phyloP scores from a whole-genome alignment of 31 red algal species.

The Endocladia muricata region DNA sequence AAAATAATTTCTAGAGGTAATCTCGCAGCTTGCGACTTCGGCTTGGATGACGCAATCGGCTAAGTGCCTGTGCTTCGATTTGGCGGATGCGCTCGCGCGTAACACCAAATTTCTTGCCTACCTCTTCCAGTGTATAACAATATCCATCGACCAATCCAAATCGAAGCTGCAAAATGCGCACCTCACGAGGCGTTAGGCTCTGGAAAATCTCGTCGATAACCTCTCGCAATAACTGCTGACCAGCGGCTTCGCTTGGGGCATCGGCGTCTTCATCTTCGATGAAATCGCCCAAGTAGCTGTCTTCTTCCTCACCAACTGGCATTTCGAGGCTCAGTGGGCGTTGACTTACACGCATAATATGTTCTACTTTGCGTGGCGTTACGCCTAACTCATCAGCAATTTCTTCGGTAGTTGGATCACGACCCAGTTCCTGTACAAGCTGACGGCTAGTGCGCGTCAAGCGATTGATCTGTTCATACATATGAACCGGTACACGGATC shows the following conservation, averaged over 20 bases:
- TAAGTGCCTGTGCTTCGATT: slow-evolving; percentile 84
- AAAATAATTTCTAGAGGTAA: too few relatives aligned
- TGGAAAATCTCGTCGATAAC: slow-evolving; percentile 80
- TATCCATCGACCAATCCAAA: slow-evolving; percentile 92
- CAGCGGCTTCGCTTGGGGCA: slow-evolving; percentile 71
- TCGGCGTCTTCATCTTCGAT: slow-evolving; percentile 57
- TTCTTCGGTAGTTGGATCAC: slow-evolving; percentile 68
- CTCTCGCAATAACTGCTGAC: slow-evolving; percentile 57
- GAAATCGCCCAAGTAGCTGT: slow-evolving; percentile 62
- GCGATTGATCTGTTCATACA: slow-evolving; percentile 71
- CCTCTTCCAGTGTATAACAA: slow-evolving; percentile 85
- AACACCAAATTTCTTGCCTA: slow-evolving; percentile 83
- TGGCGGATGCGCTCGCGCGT: slow-evolving; percentile 87
- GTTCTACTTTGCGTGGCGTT: slow-evolving; percentile 49
- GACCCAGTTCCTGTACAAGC: slow-evolving; percentile 61
- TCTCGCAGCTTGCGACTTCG: slow-evolving; percentile 69
- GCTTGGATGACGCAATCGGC: slow-evolving; percentile 83
- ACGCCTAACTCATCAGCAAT: slow-evolving; percentile 65
- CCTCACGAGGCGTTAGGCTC: slow-evolving; percentile 63
- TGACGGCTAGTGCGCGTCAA: slow-evolving; percentile 33
- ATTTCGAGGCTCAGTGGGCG: slow-evolving; percentile 69
- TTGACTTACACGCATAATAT: slow-evolving; percentile 40
- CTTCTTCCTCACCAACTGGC: slow-evolving; percentile 38
- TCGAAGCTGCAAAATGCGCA: slow-evolving; percentile 82
- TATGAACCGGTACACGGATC: slow-evolving; percentile 89